phyloP scores from a whole-genome alignment of 805 yeast species.

The Saccharomycopsis fibuligera region DNA sequence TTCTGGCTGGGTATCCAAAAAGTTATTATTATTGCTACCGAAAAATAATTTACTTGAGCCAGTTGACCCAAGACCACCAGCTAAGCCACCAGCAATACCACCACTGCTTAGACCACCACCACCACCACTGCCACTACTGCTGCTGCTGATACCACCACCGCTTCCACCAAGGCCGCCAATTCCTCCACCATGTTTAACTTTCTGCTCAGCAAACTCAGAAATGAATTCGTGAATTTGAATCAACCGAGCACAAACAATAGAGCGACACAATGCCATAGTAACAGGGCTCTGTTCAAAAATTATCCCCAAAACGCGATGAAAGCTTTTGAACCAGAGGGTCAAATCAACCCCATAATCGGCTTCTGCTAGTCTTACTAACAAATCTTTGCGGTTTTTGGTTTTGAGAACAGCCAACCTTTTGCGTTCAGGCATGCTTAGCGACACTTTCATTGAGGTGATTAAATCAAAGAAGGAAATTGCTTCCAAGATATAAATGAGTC shows the following conservation, averaged over 20 bases:
- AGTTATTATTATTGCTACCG: conserved; percentile 6
- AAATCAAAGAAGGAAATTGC: conserved; percentile 60
- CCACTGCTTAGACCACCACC: conserved; percentile 27
- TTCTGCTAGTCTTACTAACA: conserved; percentile 74
- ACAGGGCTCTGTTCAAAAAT: conserved; percentile 82
- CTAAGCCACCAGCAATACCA: neutral
- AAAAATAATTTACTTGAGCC: conserved; percentile 18
- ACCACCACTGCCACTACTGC: conserved; percentile 17
- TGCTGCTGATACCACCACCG: no score
- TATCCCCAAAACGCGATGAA: conserved; percentile 65
- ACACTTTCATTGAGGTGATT: conserved; percentile 43
- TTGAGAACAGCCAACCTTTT: conserved; percentile 60
- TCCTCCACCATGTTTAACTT: conserved; percentile 22
- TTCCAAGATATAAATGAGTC: conserved; percentile 72
- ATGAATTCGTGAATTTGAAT: conserved; percentile 78
- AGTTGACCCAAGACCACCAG: neutral
- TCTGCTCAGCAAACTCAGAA: conserved; percentile 44
- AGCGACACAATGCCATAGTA: conserved; percentile 88
- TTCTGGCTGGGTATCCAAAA: conserved; percentile 49
- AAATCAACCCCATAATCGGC: conserved; percentile 93
- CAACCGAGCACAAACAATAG: conserved; percentile 80
- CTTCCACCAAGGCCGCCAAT: neutral
- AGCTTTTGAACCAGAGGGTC: conserved; percentile 90
- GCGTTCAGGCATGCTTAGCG: conserved; percentile 69
- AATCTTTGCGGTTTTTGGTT: conserved; percentile 50